Evolutionary conservation across 805 yeast species (phyloP).

Genomic region (Nakazawaea holstii): DNA sequence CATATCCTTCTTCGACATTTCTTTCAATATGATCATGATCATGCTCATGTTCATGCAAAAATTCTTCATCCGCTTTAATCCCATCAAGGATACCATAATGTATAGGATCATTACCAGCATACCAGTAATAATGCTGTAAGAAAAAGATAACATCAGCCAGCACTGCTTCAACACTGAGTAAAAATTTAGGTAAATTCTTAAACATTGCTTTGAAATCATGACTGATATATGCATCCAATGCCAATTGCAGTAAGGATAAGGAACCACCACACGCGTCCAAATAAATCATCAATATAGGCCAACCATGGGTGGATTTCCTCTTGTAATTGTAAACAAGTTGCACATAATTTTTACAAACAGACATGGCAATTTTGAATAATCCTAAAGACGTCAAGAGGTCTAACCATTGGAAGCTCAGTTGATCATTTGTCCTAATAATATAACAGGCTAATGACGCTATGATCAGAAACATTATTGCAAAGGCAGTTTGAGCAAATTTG

Average conservation of each 20-base stretch:
- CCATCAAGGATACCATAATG: slow-evolving; percentile 21
- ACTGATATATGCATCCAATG: slow-evolving; percentile 22
- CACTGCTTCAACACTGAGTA: slow-evolving; percentile 25
- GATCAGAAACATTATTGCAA: slow-evolving; percentile 14
- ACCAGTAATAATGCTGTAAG: slow-evolving; percentile 27
- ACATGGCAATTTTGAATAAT: slow-evolving; percentile 26
- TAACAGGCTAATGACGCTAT: slow-evolving; percentile 9
- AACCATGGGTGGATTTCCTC: slow-evolving; percentile 31
- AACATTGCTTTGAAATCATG: slow-evolving; percentile 20
- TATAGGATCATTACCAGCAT: slow-evolving; percentile 18
- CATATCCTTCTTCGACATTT: slow-evolving; percentile 3
- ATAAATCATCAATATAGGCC: slow-evolving; percentile 31
- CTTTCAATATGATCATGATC: slow-evolving; percentile 24
- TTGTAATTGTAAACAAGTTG: slow-evolving; percentile 27
- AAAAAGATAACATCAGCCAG: slow-evolving; percentile 24
- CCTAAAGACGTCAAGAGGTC: slow-evolving; percentile 28
- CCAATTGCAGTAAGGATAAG: slow-evolving; percentile 24
- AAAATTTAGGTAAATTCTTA: slow-evolving; percentile 26
- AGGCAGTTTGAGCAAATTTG: slow-evolving; percentile 15
- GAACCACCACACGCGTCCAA: slow-evolving; percentile 25
- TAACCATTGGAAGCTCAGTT: slow-evolving; percentile 22
- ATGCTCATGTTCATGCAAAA: slow-evolving; percentile 24
- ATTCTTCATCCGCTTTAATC: slow-evolving; percentile 25
- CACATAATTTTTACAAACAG: slow-evolving; percentile 30
- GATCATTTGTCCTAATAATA: slow-evolving; percentile 15